phyloP scores from a whole-genome alignment of 768 basidiomycete genomes.

The Tricholoma hemisulphureum region DNA sequence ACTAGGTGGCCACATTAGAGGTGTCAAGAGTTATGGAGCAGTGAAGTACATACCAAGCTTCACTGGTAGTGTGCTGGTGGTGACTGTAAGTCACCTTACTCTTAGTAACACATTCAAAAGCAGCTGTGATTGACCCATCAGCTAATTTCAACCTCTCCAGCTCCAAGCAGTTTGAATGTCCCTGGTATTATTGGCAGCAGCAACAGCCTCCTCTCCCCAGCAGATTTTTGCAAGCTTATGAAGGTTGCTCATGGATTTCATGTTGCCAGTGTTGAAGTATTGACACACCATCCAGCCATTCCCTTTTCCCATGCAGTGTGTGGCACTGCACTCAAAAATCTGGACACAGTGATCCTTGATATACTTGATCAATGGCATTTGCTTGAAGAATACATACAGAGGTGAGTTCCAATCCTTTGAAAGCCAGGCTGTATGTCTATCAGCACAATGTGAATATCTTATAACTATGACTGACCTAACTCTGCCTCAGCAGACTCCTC shows the following conservation, averaged over 20 bases:
- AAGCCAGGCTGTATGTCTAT: neutral
- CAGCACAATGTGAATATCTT: too few relatives aligned
- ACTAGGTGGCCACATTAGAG: constrained; percentile 11
- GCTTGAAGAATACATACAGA: constrained; percentile 2
- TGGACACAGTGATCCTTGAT: neutral
- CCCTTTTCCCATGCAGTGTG: too few relatives aligned
- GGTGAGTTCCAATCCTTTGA: neutral
- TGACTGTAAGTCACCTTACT: constrained; percentile 26
- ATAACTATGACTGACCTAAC: too few relatives aligned
- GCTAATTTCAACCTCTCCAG: neutral
- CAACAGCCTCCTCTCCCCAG: constrained; percentile 1
- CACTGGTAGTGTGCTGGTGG: constrained; percentile 17
- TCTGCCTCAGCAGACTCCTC: too few relatives aligned
- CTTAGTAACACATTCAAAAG: constrained; percentile 25
- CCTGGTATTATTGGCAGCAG: neutral
- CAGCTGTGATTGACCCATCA: constrained; percentile 20
- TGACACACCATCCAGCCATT: too few relatives aligned
- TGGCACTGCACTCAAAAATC: neutral
- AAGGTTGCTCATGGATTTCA: neutral
- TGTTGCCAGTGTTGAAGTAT: neutral
- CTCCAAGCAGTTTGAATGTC: neutral
- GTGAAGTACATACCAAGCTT: constrained; percentile 15
- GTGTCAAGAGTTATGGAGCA: too few relatives aligned
- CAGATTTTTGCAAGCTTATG: neutral
- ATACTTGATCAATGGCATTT: neutral